phyloP scores from a whole-genome alignment of 2,329 filamentous ascomycete genomes.

The Thermomyces lanuginosus region DNA sequence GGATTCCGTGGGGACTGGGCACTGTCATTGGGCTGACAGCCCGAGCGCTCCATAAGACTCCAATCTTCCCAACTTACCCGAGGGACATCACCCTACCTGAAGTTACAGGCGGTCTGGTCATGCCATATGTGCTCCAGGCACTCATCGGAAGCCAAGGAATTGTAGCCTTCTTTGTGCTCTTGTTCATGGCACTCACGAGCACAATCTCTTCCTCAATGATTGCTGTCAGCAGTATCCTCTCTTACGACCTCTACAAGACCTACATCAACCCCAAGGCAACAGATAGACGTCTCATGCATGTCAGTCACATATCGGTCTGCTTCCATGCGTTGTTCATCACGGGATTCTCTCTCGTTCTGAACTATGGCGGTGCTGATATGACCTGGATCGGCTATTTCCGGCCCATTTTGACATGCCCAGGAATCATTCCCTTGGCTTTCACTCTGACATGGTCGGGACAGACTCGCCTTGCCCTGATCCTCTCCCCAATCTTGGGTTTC shows the following conservation, averaged over 20 bases:
- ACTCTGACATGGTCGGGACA: slow-evolving; percentile 32
- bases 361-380: slow-evolving; percentile 35
- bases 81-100: slow-evolving; percentile 24
- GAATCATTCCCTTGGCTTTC: slow-evolving; percentile 31
- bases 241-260: slow-evolving; percentile 35
- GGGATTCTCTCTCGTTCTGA: slow-evolving; percentile 31
- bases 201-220: slow-evolving; percentile 37
- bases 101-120: slow-evolving; percentile 30
- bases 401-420: slow-evolving; percentile 27
- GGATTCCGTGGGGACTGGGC: slow-evolving; percentile 32
- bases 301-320: slow-evolving; percentile 34
- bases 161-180: slow-evolving; percentile 30
- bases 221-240: slow-evolving; percentile 35
- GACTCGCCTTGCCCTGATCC: slow-evolving; percentile 29
- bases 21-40: slow-evolving; percentile 33
- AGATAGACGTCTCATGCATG: slow-evolving; percentile 26
- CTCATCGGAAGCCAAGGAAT: slow-evolving; percentile 30
- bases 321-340: slow-evolving; percentile 35
- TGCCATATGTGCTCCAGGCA: slow-evolving; percentile 32
- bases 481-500: slow-evolving; percentile 25
- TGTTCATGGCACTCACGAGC: slow-evolving; percentile 38
- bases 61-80: slow-evolving; percentile 31
- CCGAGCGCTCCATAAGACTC: slow-evolving; percentile 30
- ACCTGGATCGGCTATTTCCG: slow-evolving; percentile 31
- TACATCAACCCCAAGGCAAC: slow-evolving; percentile 33